These are phyloP conservation scores for Protea cynaroides DNA, from an alignment of 164 flowering plant genomes.

Conservation along the genomic window DNA sequence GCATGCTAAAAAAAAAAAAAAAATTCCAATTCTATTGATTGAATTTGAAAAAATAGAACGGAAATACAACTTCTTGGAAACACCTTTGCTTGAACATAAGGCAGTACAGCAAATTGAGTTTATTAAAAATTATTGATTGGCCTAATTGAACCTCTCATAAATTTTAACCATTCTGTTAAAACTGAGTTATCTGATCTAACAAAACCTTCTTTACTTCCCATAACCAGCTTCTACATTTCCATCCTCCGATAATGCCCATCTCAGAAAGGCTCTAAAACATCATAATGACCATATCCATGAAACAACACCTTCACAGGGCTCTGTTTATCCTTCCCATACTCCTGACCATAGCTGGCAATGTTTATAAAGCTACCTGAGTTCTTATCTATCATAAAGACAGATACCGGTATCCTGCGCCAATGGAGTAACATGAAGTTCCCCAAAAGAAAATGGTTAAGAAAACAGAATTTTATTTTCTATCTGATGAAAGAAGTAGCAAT, in stretches of 20 bases:
- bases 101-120: conserved; percentile 6
- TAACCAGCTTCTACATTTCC: conserved; percentile 2
- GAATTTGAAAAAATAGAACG: not conserved
- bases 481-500: too few species aligned
- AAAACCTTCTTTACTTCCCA: not conserved
- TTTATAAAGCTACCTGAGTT: conserved; percentile 43
- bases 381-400: conserved; percentile 57
- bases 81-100: not conserved
- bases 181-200: conserved; percentile 7
- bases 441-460: not conserved
- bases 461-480: not conserved
- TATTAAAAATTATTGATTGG: conserved; percentile 8
- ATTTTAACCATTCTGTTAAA: not conserved
- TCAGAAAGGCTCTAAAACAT: conserved; percentile 43
- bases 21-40: conserved; percentile 8
- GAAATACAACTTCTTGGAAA: not conserved
- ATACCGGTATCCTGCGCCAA: conserved; percentile 49
- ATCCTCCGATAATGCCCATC: not conserved
- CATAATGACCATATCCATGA: conserved; percentile 90
- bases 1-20: too few species aligned
- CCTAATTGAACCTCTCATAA: not conserved
- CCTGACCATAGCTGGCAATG: conserved; percentile 68
- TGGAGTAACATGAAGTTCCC: not conserved
- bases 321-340: conserved; percentile 42
- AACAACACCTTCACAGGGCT: conserved; percentile 63